Percentiles rank a stretch among this genome's conserved stretches.
Evolutionary conservation across 495 filamentous ascomycete genomes (phyloP).

Genomic region (Talaromyces trachyspermus): DNA sequence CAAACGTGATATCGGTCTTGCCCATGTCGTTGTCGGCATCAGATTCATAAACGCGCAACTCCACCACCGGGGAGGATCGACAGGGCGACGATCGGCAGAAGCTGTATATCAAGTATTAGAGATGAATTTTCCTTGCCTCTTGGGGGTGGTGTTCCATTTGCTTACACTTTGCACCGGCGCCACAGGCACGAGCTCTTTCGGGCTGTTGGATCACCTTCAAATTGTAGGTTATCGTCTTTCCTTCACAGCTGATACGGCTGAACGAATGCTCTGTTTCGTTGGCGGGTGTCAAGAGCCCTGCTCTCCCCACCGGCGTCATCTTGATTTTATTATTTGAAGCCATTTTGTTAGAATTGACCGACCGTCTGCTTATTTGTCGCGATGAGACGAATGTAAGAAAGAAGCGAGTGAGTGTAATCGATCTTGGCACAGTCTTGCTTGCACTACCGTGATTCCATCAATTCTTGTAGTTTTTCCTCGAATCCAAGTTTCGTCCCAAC

Average conservation of each 20-base stretch:
- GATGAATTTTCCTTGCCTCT: too few relatives aligned
- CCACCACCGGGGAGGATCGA: slow-evolving; percentile 98
- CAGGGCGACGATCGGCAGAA: slow-evolving; percentile 90
- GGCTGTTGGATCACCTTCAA: slow-evolving; percentile 90
- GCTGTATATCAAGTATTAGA: too few relatives aligned
- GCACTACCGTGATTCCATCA: too few relatives aligned
- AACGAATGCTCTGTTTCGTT: slow-evolving; percentile 54
- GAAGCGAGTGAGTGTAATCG: neutral
- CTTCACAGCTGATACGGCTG: slow-evolving; percentile 67
- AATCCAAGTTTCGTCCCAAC: too few relatives aligned
- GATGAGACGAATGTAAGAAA: neutral
- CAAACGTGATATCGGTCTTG: slow-evolving; percentile 75
- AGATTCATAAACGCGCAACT: slow-evolving; percentile 79
- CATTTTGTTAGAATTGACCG: too few relatives aligned
- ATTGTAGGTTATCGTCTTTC: slow-evolving; percentile 72
- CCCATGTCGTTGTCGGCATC: slow-evolving; percentile 46
- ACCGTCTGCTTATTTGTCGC: too few relatives aligned
- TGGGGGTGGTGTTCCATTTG: too few relatives aligned
- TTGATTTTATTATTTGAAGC: too few relatives aligned
- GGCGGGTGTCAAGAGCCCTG: slow-evolving; percentile 25
- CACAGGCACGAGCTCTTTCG: slow-evolving; percentile 90
- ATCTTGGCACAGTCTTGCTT: too few relatives aligned
- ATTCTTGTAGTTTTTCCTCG: too few relatives aligned
- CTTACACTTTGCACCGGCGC: slow-evolving; percentile 91
- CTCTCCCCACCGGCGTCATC: slow-evolving; percentile 27